Evolutionary conservation across 2,329 filamentous ascomycete genomes (phyloP), one percentile per base, ranked within the genome.

Genomic region (Exutisphaerella laricina): DNA sequence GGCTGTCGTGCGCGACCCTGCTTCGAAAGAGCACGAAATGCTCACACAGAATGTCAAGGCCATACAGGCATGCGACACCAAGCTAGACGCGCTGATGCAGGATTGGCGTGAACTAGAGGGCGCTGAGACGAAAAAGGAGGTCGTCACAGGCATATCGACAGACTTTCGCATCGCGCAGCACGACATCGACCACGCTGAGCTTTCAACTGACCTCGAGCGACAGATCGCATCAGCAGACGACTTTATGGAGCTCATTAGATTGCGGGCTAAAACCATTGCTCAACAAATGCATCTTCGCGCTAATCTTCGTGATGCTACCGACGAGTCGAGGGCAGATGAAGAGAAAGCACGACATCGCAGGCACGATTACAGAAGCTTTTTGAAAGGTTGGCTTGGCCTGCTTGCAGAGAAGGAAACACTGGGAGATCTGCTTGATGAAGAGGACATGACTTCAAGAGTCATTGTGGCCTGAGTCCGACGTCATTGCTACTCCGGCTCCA

Each of bases 1-100:
- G 36, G 82, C 86, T 17, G 67, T 95, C 2, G 84, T 83, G 49
- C 75, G 77, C 44, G 84, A 82, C 44, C 81, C 85, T 0, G 63
- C 84, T 1, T 56, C 66, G 9, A 61, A 66, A 3, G 66, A 80
- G 8, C 60, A 68, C 20, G 51, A 61, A 13, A 52, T 70, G 59
- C 45, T 75, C 46, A 62, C 48, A 9, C 21, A 48, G 39, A 76
- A 74, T 35, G 62, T 77, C 35, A 70, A 66, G 48, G 61, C 60
- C n/a, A 48, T 76, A 13, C 56, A 64, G 22, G 50, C 54, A 4
- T 53, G 73, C 3, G 66, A 72, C 20, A 48, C 56, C 1, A 63
- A 63, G 5, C 66, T 77, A 4, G 55, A 66, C 13, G 34, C 49
- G 1, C 23, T 66, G 3, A 58, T 61, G n/a, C 55, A 65, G 1